Percentiles rank a stretch among this genome's conserved stretches.
phyloP scores from a whole-genome alignment of 306 rosid species.

The Trichosanthes cucumerina region DNA sequence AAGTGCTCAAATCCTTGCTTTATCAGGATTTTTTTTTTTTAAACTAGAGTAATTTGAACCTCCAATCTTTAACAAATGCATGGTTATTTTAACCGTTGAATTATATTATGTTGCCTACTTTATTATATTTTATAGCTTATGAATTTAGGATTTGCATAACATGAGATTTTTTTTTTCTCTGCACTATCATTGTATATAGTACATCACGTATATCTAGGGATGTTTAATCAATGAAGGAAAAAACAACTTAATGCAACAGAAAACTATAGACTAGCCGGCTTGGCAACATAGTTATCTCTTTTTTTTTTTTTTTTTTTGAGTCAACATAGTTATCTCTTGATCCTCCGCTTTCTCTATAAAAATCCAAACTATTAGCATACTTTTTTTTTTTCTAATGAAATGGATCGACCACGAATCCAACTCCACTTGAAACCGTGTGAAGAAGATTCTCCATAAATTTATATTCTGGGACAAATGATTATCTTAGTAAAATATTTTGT shows the following conservation, averaged over 20 bases:
- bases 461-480: slow-evolving; percentile 18
- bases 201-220: background rate
- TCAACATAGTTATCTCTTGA: background rate
- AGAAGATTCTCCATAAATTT: slow-evolving; percentile 16
- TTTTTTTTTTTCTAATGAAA: background rate
- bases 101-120: background rate
- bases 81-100: too few species aligned
- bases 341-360: slow-evolving; percentile 5
- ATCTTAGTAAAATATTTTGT: slow-evolving; percentile 25
- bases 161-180: background rate
- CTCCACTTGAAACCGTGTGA: slow-evolving; percentile 9
- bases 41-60: too few species aligned
- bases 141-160: background rate
- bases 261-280: background rate
- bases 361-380: slow-evolving; percentile 6
- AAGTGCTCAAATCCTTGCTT: too few species aligned
- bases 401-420: background rate
- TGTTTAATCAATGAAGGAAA: background rate
- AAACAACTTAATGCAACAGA: too few species aligned
- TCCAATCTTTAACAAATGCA: too few species aligned
- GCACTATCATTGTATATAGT: background rate
- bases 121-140: background rate
- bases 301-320: too few species aligned
- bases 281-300: background rate
- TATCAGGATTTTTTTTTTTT: too few species aligned